phyloP scores from a whole-genome alignment of 2,329 filamentous ascomycete species.

The Arthrinium phaeospermum region DNA sequence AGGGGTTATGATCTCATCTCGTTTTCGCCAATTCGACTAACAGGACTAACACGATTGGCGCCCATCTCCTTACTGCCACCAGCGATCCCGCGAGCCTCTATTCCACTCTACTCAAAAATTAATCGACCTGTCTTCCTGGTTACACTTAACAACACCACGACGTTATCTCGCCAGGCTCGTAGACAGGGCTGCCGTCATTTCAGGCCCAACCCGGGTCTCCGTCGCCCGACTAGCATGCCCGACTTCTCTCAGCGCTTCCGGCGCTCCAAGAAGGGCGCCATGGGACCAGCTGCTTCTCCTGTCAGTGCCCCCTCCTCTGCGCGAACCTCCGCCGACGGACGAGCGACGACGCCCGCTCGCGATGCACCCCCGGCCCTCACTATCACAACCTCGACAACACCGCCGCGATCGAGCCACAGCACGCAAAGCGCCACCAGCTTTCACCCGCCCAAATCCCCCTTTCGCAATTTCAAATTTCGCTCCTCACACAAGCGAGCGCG shows the following conservation, averaged over 20 bases:
- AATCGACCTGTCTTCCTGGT: background rate
- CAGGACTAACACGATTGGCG: background rate
- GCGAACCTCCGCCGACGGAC: conserved; percentile 13
- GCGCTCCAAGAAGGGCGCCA: conserved; percentile 20
- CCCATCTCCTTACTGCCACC: background rate
- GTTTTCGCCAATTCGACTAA: conserved; percentile 6
- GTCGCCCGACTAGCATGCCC: conserved; percentile 14
- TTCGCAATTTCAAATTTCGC: conserved; percentile 52
- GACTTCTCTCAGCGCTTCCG: conserved; percentile 20
- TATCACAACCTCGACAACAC: conserved; percentile 35
- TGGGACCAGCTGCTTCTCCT: conserved; percentile 7
- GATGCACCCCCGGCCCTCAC: conserved; percentile 33
- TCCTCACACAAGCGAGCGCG: conserved; percentile 54
- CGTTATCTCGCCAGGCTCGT: background rate
- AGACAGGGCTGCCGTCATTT: background rate
- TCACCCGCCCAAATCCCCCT: conserved; percentile 40
- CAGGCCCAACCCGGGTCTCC: background rate
- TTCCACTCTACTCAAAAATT: background rate
- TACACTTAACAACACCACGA: background rate
- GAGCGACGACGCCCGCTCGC: background rate
- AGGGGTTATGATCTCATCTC: conserved; percentile 5
- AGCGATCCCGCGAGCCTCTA: background rate
- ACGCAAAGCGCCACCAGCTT: conserved; percentile 24
- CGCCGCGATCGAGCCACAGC: conserved; percentile 32
- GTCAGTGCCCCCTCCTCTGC: background rate